Evolutionary conservation across 768 basidiomycete species (phyloP).

Genomic region (Cyclocybe aegerita): DNA sequence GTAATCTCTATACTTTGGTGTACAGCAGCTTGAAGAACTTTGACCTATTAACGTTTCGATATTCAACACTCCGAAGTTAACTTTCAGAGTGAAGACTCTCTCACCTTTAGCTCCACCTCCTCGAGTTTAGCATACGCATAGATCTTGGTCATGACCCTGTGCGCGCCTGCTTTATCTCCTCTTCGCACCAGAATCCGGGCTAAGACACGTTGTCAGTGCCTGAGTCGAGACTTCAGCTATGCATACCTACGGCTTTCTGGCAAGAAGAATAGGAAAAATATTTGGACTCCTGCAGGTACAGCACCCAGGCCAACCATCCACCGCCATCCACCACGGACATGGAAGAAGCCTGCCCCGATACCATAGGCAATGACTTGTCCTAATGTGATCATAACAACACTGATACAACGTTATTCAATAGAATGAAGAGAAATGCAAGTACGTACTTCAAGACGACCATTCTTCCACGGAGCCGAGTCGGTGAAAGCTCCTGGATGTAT

Average conservation of each 20-base stretch:
- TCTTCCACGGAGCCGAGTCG: slow-evolving; percentile 68
- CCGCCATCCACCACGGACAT: slow-evolving; percentile 66
- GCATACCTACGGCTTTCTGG: slow-evolving; percentile 71
- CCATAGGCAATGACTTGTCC: slow-evolving; percentile 82
- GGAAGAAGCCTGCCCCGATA: slow-evolving; percentile 65
- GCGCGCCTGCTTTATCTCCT: slow-evolving; percentile 50
- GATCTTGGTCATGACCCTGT: slow-evolving; percentile 59
- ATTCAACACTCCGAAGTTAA: neutral
- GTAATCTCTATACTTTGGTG: slow-evolving; percentile 60
- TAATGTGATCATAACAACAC: slow-evolving; percentile 76
- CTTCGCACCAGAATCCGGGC: slow-evolving; percentile 63
- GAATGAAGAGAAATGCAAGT: neutral
- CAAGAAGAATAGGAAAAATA: slow-evolving; percentile 57
- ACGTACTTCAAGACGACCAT: slow-evolving; percentile 74
- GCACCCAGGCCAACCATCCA: slow-evolving; percentile 83
- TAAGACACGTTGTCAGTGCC: slow-evolving; percentile 10
- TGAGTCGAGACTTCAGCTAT: neutral
- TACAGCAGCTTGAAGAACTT: slow-evolving; percentile 59
- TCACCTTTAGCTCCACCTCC: slow-evolving; percentile 66
- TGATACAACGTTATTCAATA: slow-evolving; percentile 6
- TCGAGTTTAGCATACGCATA: slow-evolving; percentile 63
- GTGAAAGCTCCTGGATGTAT: slow-evolving; percentile 83
- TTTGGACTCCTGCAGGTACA: slow-evolving; percentile 65
- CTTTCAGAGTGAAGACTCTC: neutral
- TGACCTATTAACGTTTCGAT: slow-evolving; percentile 36